Evolutionary conservation across 2,329 filamentous ascomycete genomes (phyloP).

Genomic region (Rugonectria rugulosa): DNA sequence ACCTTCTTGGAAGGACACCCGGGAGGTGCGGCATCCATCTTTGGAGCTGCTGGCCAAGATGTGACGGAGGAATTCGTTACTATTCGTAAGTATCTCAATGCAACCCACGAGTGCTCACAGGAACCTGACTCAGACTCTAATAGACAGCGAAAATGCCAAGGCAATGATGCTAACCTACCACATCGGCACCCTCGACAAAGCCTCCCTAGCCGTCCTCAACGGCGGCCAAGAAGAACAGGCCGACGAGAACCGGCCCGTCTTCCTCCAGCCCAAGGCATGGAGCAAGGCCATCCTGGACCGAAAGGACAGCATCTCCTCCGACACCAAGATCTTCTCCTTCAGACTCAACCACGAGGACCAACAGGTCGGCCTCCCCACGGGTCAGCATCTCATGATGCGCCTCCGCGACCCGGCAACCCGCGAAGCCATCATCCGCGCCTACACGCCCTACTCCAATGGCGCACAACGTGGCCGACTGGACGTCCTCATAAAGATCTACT

Average conservation of each 20-base stretch:
- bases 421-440: conserved; percentile 82
- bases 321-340: conserved; percentile 85
- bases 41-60: conserved; percentile 82
- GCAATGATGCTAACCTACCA: conserved; percentile 88
- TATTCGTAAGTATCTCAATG: conserved; percentile 74
- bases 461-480: conserved; percentile 70
- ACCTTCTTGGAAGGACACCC: conserved; percentile 82
- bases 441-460: conserved; percentile 80
- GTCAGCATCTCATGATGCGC: conserved; percentile 87
- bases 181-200: conserved; percentile 76
- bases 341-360: conserved; percentile 76
- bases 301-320: conserved; percentile 75
- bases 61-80: conserved; percentile 88
- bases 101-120: not conserved
- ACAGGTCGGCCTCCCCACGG: conserved; percentile 77
- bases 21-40: conserved; percentile 85
- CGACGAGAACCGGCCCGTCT: conserved; percentile 61
- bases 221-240: conserved; percentile 47
- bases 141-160: conserved; percentile 91
- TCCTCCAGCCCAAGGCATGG: conserved; percentile 78
- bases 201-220: conserved; percentile 61
- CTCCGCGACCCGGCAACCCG: conserved; percentile 74
- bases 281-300: conserved; percentile 72
- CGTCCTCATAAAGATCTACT: conserved; percentile 85
- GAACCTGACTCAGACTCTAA: conserved; percentile 31